Percentiles rank a stretch among this genome's conserved stretches.
phyloP scores from a whole-genome alignment of 164 flowering plant species.

The Warburgia ugandensis region DNA sequence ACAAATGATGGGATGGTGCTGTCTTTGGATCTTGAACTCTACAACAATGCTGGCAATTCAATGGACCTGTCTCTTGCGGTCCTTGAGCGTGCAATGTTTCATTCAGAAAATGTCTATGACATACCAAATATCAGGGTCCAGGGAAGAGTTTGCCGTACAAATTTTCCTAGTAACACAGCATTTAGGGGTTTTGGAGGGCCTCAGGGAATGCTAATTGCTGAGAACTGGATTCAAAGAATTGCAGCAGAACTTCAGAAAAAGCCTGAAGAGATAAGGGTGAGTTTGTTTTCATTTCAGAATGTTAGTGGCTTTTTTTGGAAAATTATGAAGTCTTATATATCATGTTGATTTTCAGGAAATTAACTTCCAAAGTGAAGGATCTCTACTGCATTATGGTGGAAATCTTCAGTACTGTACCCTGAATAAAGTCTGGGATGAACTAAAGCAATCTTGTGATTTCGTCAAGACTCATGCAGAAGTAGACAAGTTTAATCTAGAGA shows the following conservation, averaged over 20 bases:
- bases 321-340: neutral
- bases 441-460: constrained; percentile 63
- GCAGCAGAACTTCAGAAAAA: constrained; percentile 66
- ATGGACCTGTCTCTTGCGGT: constrained; percentile 72
- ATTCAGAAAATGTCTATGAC: constrained; percentile 91
- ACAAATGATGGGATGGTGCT: constrained; percentile 78
- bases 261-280: constrained; percentile 84
- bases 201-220: constrained; percentile 92
- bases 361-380: constrained; percentile 83
- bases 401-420: constrained; percentile 62
- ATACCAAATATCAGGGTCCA: constrained; percentile 69
- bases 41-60: constrained; percentile 92
- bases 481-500: constrained; percentile 57
- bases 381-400: constrained; percentile 73
- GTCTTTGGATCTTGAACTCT: constrained; percentile 85
- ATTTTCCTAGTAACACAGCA: constrained; percentile 90
- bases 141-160: constrained; percentile 88
- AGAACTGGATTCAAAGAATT: constrained; percentile 91
- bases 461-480: constrained; percentile 44
- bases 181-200: constrained; percentile 99
- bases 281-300: constrained; percentile 2
- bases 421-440: constrained; percentile 59
- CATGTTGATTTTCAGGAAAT: constrained; percentile 49
- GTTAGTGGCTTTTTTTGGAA: neutral
- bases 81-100: constrained; percentile 95